phyloP scores from a whole-genome alignment of 179 eudicot species.

The Gypsophila paniculata region DNA sequence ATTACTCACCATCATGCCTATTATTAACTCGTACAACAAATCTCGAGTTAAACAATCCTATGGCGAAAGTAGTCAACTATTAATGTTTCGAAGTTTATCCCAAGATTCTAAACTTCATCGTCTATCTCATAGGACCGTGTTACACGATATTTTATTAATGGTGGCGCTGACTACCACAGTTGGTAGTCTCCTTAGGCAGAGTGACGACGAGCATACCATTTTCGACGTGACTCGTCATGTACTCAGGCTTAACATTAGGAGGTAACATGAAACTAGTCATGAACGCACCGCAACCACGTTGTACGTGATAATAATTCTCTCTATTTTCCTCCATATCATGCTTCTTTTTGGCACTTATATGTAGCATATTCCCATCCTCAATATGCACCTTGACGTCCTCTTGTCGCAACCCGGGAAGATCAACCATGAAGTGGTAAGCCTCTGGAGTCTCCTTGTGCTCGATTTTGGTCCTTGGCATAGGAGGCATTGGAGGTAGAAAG shows the following conservation, averaged over 20 bases:
- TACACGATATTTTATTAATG: too few species aligned
- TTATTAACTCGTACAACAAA: neutral
- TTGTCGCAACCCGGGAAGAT: slow-evolving; percentile 29
- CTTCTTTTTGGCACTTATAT: slow-evolving; percentile 29
- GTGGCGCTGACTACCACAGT: neutral
- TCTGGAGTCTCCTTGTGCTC: slow-evolving; percentile 33
- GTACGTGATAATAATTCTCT: slow-evolving; percentile 26
- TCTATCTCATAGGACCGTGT: neutral
- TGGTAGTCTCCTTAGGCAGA: slow-evolving; percentile 25
- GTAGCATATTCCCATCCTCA: slow-evolving; percentile 26
- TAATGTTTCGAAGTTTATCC: neutral
- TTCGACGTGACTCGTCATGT: slow-evolving; percentile 21
- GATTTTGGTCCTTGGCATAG: slow-evolving; percentile 22
- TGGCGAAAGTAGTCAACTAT: neutral
- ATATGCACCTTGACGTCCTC: slow-evolving; percentile 37
- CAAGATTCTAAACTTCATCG: neutral
- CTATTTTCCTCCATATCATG: slow-evolving; percentile 29
- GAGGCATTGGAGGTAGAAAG: slow-evolving; percentile 4
- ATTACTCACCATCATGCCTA: too few species aligned
- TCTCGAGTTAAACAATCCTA: neutral
- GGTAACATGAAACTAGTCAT: slow-evolving; percentile 30
- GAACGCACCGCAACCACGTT: slow-evolving; percentile 31
- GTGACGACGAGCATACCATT: slow-evolving; percentile 32
- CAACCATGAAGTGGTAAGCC: slow-evolving; percentile 27
- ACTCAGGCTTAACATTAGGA: slow-evolving; percentile 21